Evolutionary conservation across 1,139 yeast species (phyloP).

Genomic region (Saccharomycopsis hybrid): DNA sequence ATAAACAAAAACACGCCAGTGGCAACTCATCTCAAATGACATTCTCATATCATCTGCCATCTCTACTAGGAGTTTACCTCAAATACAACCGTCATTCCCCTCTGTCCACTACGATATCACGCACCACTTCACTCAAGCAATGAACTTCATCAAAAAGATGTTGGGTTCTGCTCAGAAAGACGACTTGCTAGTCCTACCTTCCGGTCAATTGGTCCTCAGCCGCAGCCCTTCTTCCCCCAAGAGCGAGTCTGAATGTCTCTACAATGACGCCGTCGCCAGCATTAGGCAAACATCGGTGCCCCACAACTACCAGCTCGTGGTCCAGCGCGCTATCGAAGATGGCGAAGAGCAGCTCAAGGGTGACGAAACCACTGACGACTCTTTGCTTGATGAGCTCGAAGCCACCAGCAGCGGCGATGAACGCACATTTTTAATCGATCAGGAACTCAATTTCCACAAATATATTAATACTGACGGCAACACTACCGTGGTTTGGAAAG

Average conservation of each 20-base stretch:
- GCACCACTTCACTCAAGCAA: constrained; percentile 25
- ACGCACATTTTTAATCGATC: constrained; percentile 61
- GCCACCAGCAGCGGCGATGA: constrained; percentile 37
- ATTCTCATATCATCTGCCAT: too few species aligned
- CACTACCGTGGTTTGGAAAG: constrained; percentile 69
- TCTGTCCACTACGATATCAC: too few species aligned
- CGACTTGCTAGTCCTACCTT: constrained; percentile 56
- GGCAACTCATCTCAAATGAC: too few species aligned
- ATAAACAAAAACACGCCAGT: too few species aligned
- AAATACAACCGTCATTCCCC: too few species aligned
- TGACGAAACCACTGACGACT: constrained; percentile 41
- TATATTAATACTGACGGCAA: constrained; percentile 37
- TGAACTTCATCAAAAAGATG: constrained; percentile 76
- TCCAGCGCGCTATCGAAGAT: constrained; percentile 63
- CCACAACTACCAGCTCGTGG: constrained; percentile 62
- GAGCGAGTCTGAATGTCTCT: constrained; percentile 80
- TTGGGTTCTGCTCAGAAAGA: constrained; percentile 57
- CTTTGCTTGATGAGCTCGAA: constrained; percentile 38
- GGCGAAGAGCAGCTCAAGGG: constrained; percentile 52
- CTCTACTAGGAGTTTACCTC: too few species aligned
- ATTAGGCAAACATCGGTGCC: constrained; percentile 65
- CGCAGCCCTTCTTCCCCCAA: constrained; percentile 78
- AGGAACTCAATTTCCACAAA: constrained; percentile 47
- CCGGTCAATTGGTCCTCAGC: constrained; percentile 71
- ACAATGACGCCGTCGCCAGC: constrained; percentile 70